Evolutionary conservation across 257 asterid genomes (phyloP).

Genomic region (Ajuga chamaepitys): DNA sequence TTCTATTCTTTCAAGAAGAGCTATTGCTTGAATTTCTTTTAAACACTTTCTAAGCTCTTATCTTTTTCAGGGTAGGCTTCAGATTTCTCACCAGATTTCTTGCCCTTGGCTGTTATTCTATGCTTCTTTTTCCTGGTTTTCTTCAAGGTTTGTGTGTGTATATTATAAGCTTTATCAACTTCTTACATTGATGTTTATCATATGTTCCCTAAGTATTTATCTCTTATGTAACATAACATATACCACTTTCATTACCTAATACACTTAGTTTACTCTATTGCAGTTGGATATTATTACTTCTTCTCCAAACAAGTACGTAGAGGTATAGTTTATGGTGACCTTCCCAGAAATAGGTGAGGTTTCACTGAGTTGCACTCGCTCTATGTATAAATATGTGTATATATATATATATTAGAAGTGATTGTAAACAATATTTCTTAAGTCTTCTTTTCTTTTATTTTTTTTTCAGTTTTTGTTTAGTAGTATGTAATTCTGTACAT

Average conservation of each 20-base stretch:
- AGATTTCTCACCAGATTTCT: constrained; percentile 81
- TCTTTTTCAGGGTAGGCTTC: constrained; percentile 85
- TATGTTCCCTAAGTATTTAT: background rate
- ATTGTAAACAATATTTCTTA: no score
- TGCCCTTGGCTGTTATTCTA: constrained; percentile 83
- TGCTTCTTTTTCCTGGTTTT: constrained; percentile 85
- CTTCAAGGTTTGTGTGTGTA: constrained; percentile 60
- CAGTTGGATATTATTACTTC: constrained; percentile 94
- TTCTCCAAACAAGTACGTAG: constrained; percentile 65
- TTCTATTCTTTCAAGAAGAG: background rate
- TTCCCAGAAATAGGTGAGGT: constrained; percentile 81
- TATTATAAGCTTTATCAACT: background rate
- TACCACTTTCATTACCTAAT: background rate
- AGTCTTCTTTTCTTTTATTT: no score
- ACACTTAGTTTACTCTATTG: constrained; percentile 17
- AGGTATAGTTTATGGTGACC: constrained; percentile 84
- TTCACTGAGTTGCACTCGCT: background rate
- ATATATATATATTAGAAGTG: no score
- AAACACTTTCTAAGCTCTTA: constrained; percentile 25
- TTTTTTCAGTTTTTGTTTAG: background rate
- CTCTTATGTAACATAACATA: background rate
- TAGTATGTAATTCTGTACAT: background rate
- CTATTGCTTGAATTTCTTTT: background rate
- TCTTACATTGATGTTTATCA: background rate
- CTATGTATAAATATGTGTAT: no score